Percentiles rank a stretch among this genome's conserved stretches.
These are phyloP conservation scores for Artemisia annua DNA, from an alignment of 129 eudicot genomes.

Conservation along the genomic window DNA sequence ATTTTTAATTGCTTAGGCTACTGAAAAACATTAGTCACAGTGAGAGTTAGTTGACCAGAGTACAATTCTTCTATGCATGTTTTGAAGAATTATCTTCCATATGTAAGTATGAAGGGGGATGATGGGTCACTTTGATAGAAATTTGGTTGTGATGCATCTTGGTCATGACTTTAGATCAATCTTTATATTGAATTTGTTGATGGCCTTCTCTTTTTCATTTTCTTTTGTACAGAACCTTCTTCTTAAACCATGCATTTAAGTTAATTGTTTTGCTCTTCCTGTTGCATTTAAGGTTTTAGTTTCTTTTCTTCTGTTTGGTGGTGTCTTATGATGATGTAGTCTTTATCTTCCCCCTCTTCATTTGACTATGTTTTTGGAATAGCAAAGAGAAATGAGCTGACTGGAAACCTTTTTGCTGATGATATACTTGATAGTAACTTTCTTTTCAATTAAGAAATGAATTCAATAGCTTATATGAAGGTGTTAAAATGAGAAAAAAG, in stretches of 20 bases:
- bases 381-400: not conserved
- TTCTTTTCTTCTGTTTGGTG: not conserved
- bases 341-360: not conserved
- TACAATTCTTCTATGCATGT: not conserved
- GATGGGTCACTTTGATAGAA: not conserved
- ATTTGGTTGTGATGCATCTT: constrained; percentile 1
- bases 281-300: not conserved
- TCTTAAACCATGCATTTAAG: too few species aligned
- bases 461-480: not conserved
- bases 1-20: not conserved
- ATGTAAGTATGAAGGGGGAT: not conserved
- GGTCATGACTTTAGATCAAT: not conserved
- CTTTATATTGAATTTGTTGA: not conserved
- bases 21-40: not conserved
- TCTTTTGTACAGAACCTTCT: not conserved
- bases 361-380: not conserved
- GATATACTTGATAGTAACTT: not conserved
- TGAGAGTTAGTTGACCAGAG: not conserved
- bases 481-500: not conserved
- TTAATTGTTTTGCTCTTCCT: too few species aligned
- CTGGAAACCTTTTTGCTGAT: not conserved
- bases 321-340: not conserved
- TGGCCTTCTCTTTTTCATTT: not conserved
- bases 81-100: not conserved
- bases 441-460: not conserved